Percentiles rank a stretch among this genome's conserved stretches.
These are phyloP conservation scores for Sarocladiaceae sp. DNA, from an alignment of 2,329 filamentous ascomycete species.

Conservation along the genomic window DNA sequence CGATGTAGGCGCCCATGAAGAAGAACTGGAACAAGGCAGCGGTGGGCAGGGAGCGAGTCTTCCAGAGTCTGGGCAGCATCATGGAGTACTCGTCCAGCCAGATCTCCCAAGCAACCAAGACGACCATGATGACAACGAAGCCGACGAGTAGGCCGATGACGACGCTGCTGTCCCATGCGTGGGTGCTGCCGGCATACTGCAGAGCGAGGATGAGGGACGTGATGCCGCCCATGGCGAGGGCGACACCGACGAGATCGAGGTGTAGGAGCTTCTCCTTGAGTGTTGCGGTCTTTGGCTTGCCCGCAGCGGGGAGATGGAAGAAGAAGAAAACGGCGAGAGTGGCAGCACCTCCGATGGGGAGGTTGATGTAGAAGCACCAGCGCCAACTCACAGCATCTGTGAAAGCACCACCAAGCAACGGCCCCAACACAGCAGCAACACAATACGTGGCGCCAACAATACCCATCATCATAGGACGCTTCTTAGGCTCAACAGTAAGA, in stretches of 20 bases:
- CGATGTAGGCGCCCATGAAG: slow-evolving; percentile 30
- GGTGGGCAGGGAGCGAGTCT: background rate
- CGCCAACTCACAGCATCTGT: slow-evolving; percentile 21
- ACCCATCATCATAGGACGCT: slow-evolving; percentile 19
- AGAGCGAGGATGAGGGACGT: slow-evolving; percentile 34
- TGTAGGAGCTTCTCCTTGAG: slow-evolving; percentile 33
- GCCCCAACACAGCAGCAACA: slow-evolving; percentile 42
- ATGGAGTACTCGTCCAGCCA: slow-evolving; percentile 33
- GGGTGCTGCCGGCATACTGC: slow-evolving; percentile 34
- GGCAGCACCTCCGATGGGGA: slow-evolving; percentile 18
- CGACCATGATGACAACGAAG: slow-evolving; percentile 21
- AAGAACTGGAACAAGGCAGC: slow-evolving; percentile 19
- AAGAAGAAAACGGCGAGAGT: slow-evolving; percentile 20
- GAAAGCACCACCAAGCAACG: slow-evolving; percentile 44
- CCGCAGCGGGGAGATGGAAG: slow-evolving; percentile 29
- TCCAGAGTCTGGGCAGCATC: slow-evolving; percentile 28
- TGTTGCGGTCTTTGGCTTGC: slow-evolving; percentile 21
- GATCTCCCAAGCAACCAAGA: slow-evolving; percentile 29
- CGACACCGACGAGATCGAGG: slow-evolving; percentile 34
- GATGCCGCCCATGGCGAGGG: slow-evolving; percentile 32
- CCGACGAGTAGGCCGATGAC: slow-evolving; percentile 34
- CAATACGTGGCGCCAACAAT: slow-evolving; percentile 35
- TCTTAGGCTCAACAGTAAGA: slow-evolving; percentile 1
- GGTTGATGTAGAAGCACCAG: slow-evolving; percentile 21
- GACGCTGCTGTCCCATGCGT: slow-evolving; percentile 29